Conservation (phyloP, 805 yeast species). For the Zygotorulaspora florentina region DNA sequence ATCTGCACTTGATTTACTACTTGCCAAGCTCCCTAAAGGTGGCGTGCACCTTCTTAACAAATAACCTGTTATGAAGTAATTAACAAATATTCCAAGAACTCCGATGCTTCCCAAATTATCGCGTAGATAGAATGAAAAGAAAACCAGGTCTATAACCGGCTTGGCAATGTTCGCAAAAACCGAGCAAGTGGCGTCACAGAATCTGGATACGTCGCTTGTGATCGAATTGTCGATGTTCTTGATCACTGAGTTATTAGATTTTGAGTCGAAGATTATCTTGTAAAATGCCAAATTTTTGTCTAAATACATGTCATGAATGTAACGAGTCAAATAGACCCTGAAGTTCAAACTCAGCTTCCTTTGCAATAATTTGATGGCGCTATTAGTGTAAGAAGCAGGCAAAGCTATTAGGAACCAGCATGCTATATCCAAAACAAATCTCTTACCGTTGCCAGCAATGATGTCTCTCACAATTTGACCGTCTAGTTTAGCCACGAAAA, state of each 20-base stretch:
- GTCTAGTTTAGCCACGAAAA: conserved; percentile 82
- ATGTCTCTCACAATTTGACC: conserved; percentile 89
- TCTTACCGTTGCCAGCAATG: conserved; percentile 72
- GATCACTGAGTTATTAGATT: conserved; percentile 39
- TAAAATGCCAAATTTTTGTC: conserved; percentile 79
- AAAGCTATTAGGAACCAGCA: conserved; percentile 89
- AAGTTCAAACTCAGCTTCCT: conserved; percentile 74
- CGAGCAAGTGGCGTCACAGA: conserved; percentile 75
- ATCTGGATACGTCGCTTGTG: conserved; percentile 77
- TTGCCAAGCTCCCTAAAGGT: conserved; percentile 72
- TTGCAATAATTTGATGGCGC: conserved; percentile 79
- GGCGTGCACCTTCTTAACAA: conserved; percentile 73
- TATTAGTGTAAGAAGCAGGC: conserved; percentile 89
- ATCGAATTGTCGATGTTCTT: conserved; percentile 77
- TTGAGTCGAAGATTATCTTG: conserved; percentile 62
- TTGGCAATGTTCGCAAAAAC: conserved; percentile 87
- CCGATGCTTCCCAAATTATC: conserved; percentile 88
- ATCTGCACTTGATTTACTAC: conserved; percentile 71
- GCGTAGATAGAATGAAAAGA: conserved; percentile 78
- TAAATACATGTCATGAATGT: conserved; percentile 84
- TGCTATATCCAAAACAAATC: conserved; percentile 69
- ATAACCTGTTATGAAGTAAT: conserved; percentile 76
- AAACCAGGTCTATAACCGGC: conserved; percentile 80
- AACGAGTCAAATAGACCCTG: conserved; percentile 77
- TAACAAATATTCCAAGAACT: conserved; percentile 71